Percentiles rank a stretch among this genome's conserved stretches.
These are phyloP conservation scores for Fusarium napiforme DNA, from an alignment of 2,329 filamentous ascomycete species.

Conservation along the genomic window DNA sequence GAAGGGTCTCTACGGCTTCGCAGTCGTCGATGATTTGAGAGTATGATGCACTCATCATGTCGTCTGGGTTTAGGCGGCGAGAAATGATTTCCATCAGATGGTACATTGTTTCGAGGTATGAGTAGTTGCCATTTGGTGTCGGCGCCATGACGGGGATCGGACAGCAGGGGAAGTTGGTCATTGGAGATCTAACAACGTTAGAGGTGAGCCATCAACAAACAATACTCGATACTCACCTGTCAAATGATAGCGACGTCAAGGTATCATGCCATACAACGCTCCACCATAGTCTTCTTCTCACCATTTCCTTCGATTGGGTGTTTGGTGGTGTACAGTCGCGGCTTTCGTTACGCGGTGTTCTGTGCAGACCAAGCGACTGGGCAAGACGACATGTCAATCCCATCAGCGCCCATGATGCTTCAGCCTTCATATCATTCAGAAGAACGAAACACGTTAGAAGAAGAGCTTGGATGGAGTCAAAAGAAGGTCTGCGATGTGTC, in stretches of 20 bases:
- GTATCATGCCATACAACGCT: slow-evolving; percentile 75
- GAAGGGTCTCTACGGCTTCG: slow-evolving; percentile 63
- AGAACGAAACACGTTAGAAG: slow-evolving; percentile 72
- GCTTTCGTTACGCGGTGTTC: slow-evolving; percentile 57
- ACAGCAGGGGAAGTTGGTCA: slow-evolving; percentile 69
- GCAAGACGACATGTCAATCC: slow-evolving; percentile 73
- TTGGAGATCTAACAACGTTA: slow-evolving; percentile 60
- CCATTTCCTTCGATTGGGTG: slow-evolving; percentile 62
- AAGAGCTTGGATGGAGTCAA: slow-evolving; percentile 73
- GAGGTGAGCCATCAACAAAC: neutral
- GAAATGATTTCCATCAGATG: slow-evolving; percentile 71
- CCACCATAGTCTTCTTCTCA: slow-evolving; percentile 70
- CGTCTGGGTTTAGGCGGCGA: slow-evolving; percentile 65
- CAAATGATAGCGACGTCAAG: slow-evolving; percentile 72
- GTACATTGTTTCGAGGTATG: slow-evolving; percentile 74
- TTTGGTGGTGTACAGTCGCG: slow-evolving; percentile 58
- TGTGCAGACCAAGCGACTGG: slow-evolving; percentile 71
- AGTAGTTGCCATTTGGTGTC: slow-evolving; percentile 59
- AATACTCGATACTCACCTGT: slow-evolving; percentile 57
- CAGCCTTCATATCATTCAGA: slow-evolving; percentile 76
- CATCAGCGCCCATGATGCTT: slow-evolving; percentile 73
- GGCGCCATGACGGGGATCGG: slow-evolving; percentile 61
- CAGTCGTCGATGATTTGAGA: slow-evolving; percentile 68
- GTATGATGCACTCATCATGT: slow-evolving; percentile 61
- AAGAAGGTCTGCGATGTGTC: slow-evolving; percentile 61